A percentile compares a stretch with the other conserved stretches of the same genome.
These are phyloP conservation scores for Dothideomycetes sp. DNA, from an alignment of 2,329 filamentous ascomycete species.

Conservation along the genomic window DNA sequence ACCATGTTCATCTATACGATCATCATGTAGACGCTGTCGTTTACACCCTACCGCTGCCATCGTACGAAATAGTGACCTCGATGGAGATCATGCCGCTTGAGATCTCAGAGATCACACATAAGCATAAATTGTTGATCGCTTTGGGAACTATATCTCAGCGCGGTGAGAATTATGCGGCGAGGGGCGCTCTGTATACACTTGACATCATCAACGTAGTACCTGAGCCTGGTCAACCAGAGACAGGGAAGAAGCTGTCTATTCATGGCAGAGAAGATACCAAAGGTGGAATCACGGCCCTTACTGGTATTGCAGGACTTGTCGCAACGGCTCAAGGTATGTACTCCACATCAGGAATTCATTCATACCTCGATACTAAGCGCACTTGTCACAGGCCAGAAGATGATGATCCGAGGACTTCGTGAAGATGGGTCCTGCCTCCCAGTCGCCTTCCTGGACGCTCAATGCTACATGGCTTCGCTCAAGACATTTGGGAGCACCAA, in stretches of 20 bases:
- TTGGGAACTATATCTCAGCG: conserved; percentile 78
- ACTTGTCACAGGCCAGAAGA: conserved; percentile 61
- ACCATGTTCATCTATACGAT: conserved; percentile 67
- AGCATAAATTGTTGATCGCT: conserved; percentile 69
- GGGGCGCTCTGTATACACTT: conserved; percentile 79
- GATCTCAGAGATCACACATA: conserved; percentile 80
- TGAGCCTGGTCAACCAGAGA: conserved; percentile 74
- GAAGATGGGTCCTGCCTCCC: conserved; percentile 88
- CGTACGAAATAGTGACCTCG: conserved; percentile 66
- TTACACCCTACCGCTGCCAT: conserved; percentile 62
- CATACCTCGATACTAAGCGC: not conserved
- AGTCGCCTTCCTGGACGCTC: conserved; percentile 96
- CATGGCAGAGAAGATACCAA: conserved; percentile 85
- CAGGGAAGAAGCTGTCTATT: conserved; percentile 72
- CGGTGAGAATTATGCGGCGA: conserved; percentile 80
- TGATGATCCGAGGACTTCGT: conserved; percentile 90
- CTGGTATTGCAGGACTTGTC: conserved; percentile 81
- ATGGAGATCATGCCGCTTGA: conserved; percentile 79
- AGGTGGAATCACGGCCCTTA: conserved; percentile 75
- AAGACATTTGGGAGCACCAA: conserved; percentile 77
- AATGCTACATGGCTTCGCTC: conserved; percentile 78
- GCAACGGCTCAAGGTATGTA: conserved; percentile 59
- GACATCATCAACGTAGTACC: conserved; percentile 88
- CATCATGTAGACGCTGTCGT: conserved; percentile 68
- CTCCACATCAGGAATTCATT: not conserved